Percentiles rank a stretch among this genome's conserved stretches.
Conservation (phyloP, 2,329 filamentous ascomycete genomes). For the Xylaria arbuscula region DNA sequence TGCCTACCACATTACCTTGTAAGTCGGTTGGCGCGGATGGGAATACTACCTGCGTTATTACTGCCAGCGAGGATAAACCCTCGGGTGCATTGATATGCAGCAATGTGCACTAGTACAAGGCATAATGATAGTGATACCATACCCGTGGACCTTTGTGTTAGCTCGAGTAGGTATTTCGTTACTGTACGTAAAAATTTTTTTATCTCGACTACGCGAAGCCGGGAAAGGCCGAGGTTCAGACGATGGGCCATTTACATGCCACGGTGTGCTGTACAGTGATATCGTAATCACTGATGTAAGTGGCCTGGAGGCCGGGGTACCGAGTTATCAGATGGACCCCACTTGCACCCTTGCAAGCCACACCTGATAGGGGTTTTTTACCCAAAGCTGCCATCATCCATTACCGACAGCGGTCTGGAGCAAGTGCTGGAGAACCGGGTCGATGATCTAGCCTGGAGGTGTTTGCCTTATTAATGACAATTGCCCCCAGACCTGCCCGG, state of each 20-base stretch:
- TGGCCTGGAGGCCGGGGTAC: background rate
- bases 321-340: slow-evolving; percentile 38
- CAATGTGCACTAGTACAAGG: background rate
- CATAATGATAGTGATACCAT: background rate
- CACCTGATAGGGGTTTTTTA: slow-evolving; percentile 46
- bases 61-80: too few species aligned
- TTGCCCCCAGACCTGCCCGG: slow-evolving; percentile 27
- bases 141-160: background rate
- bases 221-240: slow-evolving; percentile 21
- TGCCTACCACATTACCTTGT: background rate
- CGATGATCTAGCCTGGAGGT: slow-evolving; percentile 1
- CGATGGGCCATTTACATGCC: background rate
- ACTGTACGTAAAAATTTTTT: background rate
- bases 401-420: slow-evolving; percentile 23
- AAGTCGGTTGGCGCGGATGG: background rate
- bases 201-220: slow-evolving; percentile 17
- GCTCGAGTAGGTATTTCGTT: background rate
- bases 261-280: background rate
- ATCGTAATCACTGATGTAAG: slow-evolving; percentile 5
- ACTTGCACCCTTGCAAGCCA: slow-evolving; percentile 40
- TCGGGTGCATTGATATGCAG: background rate
- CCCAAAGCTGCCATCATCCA: slow-evolving; percentile 38
- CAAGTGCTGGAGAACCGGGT: background rate
- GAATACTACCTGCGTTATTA: background rate
- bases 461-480: slow-evolving; percentile 24